A percentile compares a stretch with the other conserved stretches of the same genome.
Evolutionary conservation across 106 monocot species (phyloP).

Genomic region (Ottelia alismoides): DNA sequence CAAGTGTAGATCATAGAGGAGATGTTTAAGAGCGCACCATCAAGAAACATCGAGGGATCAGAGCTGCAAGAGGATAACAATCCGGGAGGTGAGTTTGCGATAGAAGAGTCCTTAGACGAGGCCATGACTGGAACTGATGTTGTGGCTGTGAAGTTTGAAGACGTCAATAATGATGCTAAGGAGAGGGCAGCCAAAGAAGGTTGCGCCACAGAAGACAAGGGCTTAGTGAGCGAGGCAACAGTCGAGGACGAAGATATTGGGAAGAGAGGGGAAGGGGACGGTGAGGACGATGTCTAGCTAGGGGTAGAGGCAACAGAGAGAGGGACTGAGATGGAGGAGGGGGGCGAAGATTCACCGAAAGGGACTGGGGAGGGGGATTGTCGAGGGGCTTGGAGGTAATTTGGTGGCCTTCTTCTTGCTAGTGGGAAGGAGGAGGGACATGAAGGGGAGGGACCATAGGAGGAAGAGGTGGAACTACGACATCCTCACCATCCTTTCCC

Average conservation of each 20-base stretch:
- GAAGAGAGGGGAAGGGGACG: slow-evolving; percentile 1
- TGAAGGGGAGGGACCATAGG: not conserved
- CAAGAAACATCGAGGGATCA: not conserved
- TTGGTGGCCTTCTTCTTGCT: no score
- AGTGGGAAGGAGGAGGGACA: not conserved
- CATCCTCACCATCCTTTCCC: no score
- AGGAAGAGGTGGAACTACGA: not conserved
- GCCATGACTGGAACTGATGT: slow-evolving; percentile 1
- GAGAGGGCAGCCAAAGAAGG: slow-evolving; percentile 6
- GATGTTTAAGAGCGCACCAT: not conserved
- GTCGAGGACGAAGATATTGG: slow-evolving; percentile 8
- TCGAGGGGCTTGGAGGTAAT: not conserved
- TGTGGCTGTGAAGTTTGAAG: not conserved
- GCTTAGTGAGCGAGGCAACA: slow-evolving; percentile 2
- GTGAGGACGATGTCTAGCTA: slow-evolving; percentile 7
- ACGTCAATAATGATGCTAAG: not conserved
- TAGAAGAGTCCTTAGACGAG: slow-evolving; percentile 9
- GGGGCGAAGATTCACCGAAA: not conserved
- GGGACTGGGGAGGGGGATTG: slow-evolving; percentile 4
- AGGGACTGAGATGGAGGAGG: not conserved
- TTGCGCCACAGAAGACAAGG: slow-evolving; percentile 2
- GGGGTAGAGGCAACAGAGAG: not conserved
- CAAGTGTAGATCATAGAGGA: not conserved
- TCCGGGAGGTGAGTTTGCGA: slow-evolving; percentile 13
- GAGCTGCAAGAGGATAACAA: slow-evolving; percentile 9